Evolutionary conservation across 2,329 filamentous ascomycete species (phyloP).

Genomic region (Alternaria sp.): DNA sequence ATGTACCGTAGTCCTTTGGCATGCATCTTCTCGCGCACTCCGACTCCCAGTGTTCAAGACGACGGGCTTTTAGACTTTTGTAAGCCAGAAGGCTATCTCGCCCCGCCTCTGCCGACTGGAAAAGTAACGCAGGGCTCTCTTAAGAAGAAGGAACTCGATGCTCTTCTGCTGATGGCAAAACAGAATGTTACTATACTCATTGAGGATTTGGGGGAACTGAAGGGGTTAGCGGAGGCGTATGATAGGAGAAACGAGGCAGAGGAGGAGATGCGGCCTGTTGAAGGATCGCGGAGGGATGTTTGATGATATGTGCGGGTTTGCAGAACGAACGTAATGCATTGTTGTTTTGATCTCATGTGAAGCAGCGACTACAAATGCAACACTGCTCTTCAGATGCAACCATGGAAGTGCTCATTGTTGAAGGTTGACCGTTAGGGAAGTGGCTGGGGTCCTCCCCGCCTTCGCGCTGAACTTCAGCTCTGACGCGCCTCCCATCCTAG

Average conservation of each 20-base stretch:
- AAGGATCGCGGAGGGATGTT: not conserved
- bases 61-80: not conserved
- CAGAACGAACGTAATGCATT: not conserved
- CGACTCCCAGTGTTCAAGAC: not conserved
- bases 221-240: slow-evolving; percentile 12
- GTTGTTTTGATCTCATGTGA: not conserved
- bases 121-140: not conserved
- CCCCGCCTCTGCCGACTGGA: not conserved
- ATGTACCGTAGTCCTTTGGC: not conserved
- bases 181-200: slow-evolving; percentile 23
- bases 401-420: no score
- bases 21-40: not conserved
- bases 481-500: not conserved
- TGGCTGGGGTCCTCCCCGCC: not conserved
- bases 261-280: not conserved
- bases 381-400: not conserved
- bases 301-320: not conserved
- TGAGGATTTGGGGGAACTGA: slow-evolving; percentile 30
- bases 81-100: not conserved
- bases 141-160: slow-evolving; percentile 18
- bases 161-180: slow-evolving; percentile 15
- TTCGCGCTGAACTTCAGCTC: not conserved
- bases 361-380: not conserved
- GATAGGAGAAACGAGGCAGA: not conserved
- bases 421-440: no score